A percentile compares a stretch with the other conserved stretches of the same genome.
Evolutionary conservation across 768 basidiomycete species (phyloP).

Genomic region (Cyclocybe aegerita): DNA sequence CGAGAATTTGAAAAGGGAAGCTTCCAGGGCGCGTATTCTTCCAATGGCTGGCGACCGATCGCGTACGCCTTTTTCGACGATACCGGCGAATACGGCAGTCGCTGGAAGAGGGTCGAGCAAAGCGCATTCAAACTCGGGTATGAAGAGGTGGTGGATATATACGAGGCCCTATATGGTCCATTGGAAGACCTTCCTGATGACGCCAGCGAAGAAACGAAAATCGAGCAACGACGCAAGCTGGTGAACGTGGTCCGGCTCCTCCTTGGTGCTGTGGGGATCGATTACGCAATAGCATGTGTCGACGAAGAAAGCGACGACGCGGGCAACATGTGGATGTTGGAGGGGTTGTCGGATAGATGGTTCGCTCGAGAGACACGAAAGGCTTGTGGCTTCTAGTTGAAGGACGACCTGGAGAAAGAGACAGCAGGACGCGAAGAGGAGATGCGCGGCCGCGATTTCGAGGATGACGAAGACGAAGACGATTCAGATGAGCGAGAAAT

Average conservation of each 20-base stretch:
- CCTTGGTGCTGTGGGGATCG: too few species aligned
- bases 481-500: not conserved
- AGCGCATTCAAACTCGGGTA: not conserved
- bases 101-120: conserved; percentile 3
- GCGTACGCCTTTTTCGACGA: conserved; percentile 8
- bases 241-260: too few species aligned
- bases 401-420: not conserved
- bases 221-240: too few species aligned
- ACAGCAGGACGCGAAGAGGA: not conserved
- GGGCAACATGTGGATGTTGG: not conserved
- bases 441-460: not conserved
- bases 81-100: not conserved
- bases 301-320: conserved; percentile 1
- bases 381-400: conserved; percentile 8
- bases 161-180: too few species aligned
- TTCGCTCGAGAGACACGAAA: conserved; percentile 6
- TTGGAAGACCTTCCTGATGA: too few species aligned
- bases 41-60: conserved; percentile 11
- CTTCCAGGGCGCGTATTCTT: conserved; percentile 1
- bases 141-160: conserved; percentile 1
- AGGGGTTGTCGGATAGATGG: conserved; percentile 3
- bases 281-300: not conserved
- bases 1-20: not conserved
- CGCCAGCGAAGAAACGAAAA: too few species aligned
- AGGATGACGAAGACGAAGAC: not conserved